Base-by-base conservation (phyloP, 2,329 filamentous ascomycete genomes). In the Tolypocladium tundrense region DNA sequence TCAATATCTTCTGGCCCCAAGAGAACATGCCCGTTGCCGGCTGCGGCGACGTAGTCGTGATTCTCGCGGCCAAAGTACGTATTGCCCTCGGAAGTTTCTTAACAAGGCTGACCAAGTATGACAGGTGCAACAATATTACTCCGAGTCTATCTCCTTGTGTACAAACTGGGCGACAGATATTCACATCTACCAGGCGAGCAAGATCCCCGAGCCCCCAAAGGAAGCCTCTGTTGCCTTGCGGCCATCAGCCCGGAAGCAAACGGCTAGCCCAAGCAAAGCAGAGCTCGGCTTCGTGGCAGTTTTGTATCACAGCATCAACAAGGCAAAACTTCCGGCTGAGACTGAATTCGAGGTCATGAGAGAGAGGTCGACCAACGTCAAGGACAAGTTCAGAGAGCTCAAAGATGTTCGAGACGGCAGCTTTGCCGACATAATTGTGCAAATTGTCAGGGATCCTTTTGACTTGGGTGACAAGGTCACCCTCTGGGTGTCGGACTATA, bases 401-500 rank as follows among this genome's bases (percentile, higher is more conserved):
- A 78, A 86, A 62, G 82, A 91, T 63, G 72, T 90, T 1, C 65
- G 73, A 3, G 72, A 79, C 0, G 69, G 71, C 16, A 75, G 65
- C 0, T 95, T 87, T 66, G 84, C 80, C 64, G 84, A 96, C 67
- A 68, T 95, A 1, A 75, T 90, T 21, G 91, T 82, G 1, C 81
- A 92, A 66, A 83, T 96, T 2, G 80, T 91, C 53, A 76, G 70
- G 52, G 71, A 75, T 2, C 79, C 80, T 0, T 77, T 70, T 50
- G 72, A 77, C 37, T 24, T 64, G 8, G 67, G 68, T 27, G 77
- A 80, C 33, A 80, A 72, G 58, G 72, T 82, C 14, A 82, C 84
- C 6, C 62, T 96, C 0, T 91, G 91, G 76, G 75, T 96, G 21
- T 88, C 89, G 0, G 92, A 97, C 70, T 96, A 92, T 69, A 95